These are phyloP conservation scores for Helianthus annuus DNA, from an alignment of 129 eudicot species.

Conservation along the genomic window HanXRQr2.0-SUNRISE NC_035435.2:127717060-127717559, in stretches of 20 bases:
- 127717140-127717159: conserved; percentile 44
- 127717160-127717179: conserved; percentile 72
- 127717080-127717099: neutral
- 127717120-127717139: neutral
- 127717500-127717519: conserved; percentile 72
- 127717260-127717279: conserved; percentile 81
- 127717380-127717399: neutral
- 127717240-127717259: conserved; percentile 79
- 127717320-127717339: conserved; percentile 64
- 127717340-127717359: conserved; percentile 47
- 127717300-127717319: conserved; percentile 64
- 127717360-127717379: conserved; percentile 18
- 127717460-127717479: conserved; percentile 85
- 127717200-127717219: conserved; percentile 83
- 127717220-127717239: conserved; percentile 9
- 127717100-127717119: neutral
- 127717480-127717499: conserved; percentile 73
- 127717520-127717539: conserved; percentile 64
- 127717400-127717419: neutral
- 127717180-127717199: conserved; percentile 77
- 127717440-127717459: conserved; percentile 3
- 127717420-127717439: neutral
- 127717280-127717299: conserved; percentile 65
- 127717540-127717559: neutral
- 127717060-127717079: neutral